Conservation (phyloP, 148 eudicot species). For the Polygonum maritimum region DNA sequence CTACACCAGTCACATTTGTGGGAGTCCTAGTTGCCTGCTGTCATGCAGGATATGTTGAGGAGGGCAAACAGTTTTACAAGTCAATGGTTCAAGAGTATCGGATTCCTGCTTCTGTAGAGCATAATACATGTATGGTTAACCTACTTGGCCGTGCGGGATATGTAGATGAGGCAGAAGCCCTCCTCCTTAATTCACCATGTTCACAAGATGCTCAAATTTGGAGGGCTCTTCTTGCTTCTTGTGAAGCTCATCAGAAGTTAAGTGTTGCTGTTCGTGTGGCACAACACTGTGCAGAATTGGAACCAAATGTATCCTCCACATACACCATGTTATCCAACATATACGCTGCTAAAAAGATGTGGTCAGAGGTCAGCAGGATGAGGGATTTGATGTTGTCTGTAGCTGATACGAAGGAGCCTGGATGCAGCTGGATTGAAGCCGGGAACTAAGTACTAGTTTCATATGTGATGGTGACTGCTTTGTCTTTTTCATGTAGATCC, state of each 20-base stretch:
- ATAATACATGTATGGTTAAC: conserved; percentile 69
- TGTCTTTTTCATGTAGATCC: background rate
- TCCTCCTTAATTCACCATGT: conserved; percentile 28
- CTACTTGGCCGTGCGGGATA: conserved; percentile 65
- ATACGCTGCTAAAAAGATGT: conserved; percentile 57
- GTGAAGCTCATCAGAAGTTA: conserved; percentile 52
- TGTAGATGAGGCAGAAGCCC: conserved; percentile 33
- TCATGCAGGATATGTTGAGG: conserved; percentile 51
- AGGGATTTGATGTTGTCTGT: conserved; percentile 45
- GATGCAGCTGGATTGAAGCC: conserved; percentile 63
- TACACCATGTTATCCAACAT: conserved; percentile 71
- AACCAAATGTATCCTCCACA: conserved; percentile 56
- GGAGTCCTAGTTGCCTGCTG: conserved; percentile 66
- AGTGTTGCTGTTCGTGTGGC: conserved; percentile 64
- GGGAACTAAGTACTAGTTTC: conserved; percentile 8
- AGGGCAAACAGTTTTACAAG: conserved; percentile 41
- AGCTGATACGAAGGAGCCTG: conserved; percentile 49
- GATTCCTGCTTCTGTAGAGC: conserved; percentile 54
- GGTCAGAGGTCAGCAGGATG: conserved; percentile 59
- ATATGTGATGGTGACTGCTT: background rate
- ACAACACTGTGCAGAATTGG: conserved; percentile 40
- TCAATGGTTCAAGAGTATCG: conserved; percentile 46
- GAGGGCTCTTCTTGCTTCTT: conserved; percentile 75
- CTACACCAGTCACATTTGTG: conserved; percentile 33
- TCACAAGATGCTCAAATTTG: conserved; percentile 56